Evolutionary conservation across 345 rosid species (phyloP), one percentile per base, ranked within the genome.

Genomic region (Raphanus raphanistrum): DNA sequence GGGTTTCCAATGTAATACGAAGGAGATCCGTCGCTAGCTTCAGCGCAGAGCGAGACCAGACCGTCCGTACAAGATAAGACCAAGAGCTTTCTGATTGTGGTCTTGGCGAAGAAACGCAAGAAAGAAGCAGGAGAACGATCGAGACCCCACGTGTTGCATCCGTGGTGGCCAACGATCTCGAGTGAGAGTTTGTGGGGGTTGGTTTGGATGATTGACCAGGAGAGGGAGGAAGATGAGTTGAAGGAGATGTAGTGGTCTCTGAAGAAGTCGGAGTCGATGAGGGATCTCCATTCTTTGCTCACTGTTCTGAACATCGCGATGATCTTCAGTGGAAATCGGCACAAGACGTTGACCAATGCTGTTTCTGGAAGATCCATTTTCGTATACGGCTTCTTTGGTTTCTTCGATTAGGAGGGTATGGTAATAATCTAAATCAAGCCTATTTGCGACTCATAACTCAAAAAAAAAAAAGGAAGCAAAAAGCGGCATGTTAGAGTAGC

Each of bases 1-100:
- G 66, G 76, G n/a, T 71, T 70, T 0, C 80, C 80, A 10, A 77
- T 6, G 65, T 62, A 77, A 35, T 63, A 77, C 43, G 3, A 5
- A 7, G 70, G 65, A 2, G 58, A 8, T 4, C 16, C 60, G 38
- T 36, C 0, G 4, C 4, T 11, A 2, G 13, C 6, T 16, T 54
- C 66, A 27, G 35, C 16, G 11, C 1, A 54, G 9, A 77, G 2
- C 9, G 28, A 38, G 4, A 77, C 67, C 28, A 77, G 58, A 5
- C 81, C 81, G 10, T 71, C 67, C 2, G 66, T 29, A 6, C 76
- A 71, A 54, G 76, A 12, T 5, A 65, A 36, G 28, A 71, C 76
- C 43, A n/a, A 2, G 1, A 77, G 27, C 5, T 38, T 64, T 8
- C 3, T 38, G 48, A 63, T 63, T 5, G 58, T 12, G 3, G 35